These are phyloP conservation scores for Arthrobotrys megalospora DNA, from an alignment of 2,329 filamentous ascomycete genomes.

Conservation along the genomic window DNA sequence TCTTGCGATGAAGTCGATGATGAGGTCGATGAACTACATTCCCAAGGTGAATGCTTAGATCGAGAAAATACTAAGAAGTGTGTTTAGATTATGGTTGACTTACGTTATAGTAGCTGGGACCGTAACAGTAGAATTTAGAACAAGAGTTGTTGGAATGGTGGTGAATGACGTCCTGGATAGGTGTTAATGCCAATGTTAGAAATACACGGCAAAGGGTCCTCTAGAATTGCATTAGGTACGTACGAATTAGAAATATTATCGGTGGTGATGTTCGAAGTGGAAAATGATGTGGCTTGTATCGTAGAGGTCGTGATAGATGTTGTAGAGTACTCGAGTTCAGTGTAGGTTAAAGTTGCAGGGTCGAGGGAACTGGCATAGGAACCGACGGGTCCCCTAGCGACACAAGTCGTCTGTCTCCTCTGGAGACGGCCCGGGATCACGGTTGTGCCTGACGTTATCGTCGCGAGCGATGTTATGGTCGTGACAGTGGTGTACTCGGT, in stretches of 20 bases:
- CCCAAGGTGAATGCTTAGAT: no score
- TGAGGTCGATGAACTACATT: no score
- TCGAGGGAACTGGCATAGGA: not conserved
- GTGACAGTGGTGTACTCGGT: constrained; percentile 23
- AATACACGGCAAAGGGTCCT: not conserved
- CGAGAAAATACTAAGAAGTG: no score
- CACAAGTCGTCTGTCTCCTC: constrained; percentile 26
- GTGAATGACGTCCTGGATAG: constrained; percentile 9
- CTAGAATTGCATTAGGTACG: not conserved
- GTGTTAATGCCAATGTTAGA: not conserved
- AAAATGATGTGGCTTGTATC: constrained; percentile 1
- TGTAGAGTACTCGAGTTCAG: not conserved
- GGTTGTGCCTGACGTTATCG: not conserved
- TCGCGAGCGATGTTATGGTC: constrained; percentile 5
- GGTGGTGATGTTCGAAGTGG: not conserved
- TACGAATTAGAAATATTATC: constrained; percentile 17
- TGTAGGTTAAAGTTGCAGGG: not conserved
- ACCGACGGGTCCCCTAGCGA: constrained; percentile 25
- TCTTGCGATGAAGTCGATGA: no score
- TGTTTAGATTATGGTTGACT: not conserved
- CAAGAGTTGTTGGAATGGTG: not conserved
- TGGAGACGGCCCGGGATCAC: not conserved
- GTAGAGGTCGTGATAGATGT: constrained; percentile 4
- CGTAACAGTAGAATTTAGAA: not conserved
- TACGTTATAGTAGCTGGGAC: constrained; percentile 13